Evolutionary conservation across 441 rosid genomes (phyloP), one percentile per base, ranked within the genome.

Genomic region (Euphorbia celastroides): DNA sequence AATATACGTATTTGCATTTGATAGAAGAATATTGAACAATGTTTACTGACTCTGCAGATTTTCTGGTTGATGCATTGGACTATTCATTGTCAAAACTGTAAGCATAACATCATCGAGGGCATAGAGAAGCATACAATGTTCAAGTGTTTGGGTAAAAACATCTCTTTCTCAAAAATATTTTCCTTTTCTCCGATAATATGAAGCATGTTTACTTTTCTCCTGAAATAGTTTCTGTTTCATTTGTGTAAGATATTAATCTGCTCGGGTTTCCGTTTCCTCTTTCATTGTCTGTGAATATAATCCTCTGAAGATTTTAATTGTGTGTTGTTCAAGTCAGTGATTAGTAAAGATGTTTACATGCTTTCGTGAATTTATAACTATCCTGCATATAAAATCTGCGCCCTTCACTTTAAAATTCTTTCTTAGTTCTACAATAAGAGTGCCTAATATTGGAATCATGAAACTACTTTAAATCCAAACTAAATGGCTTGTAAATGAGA

Each of bases 31-130:
- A 14, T 16, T n/a, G 31, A 66, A 30, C 54, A 28, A 13, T 13
- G 57, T 32, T 69, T 67, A 19, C 25, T 26, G 11, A 34, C 41
- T 52, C 60, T 58, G 79, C 90, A 94, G 99, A 94, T 82, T 94
- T 82, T 80, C 86, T 94, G 38, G 92, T 85, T 12, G 97, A 89
- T 77, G 92, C 91, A 55, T 65, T 94, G 88, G 96, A 92, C 78
- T 83, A 84, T 70, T 72, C 90, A 34, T 74, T 88, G 65, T 83
- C 97, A 41, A 89, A 73, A 80, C 51, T 91, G 80, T 86, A 82
- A 91, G 75, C 66, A 51, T 30, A 14, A 67, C 38, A 48, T 41
- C 28, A 60, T 42, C 55, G 23, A 51, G 52, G 51, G 57, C 32
- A 17, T 57, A 60, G 50, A 54, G 54, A 63, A 62, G 48, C n/a